Percentiles rank a stretch among this genome's conserved stretches.
Conservation (phyloP, 1,284 basidiomycete species). For the Pseudozyma sp. region DNA sequence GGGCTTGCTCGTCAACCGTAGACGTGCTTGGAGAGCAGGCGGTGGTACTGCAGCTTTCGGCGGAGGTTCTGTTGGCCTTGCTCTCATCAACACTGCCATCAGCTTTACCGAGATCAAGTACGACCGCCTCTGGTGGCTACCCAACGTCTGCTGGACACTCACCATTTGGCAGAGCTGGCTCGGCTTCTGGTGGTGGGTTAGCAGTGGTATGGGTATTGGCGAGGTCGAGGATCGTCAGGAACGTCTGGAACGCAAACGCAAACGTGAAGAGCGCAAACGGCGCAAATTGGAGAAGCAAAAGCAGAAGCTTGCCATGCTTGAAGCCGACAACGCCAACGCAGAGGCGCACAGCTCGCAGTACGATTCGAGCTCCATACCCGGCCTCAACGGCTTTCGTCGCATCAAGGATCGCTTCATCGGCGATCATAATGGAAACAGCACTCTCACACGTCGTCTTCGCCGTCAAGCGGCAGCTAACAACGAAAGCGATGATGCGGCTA, state of each 20-base stretch:
- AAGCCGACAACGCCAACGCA: slow-evolving; percentile 18
- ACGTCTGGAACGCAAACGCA: slow-evolving; percentile 49
- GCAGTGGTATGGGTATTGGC: slow-evolving; percentile 68
- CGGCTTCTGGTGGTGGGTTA: slow-evolving; percentile 70
- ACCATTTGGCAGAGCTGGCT: slow-evolving; percentile 69
- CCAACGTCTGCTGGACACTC: slow-evolving; percentile 64
- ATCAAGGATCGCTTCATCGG: slow-evolving; percentile 47
- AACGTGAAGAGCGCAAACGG: slow-evolving; percentile 50
- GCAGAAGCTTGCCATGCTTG: slow-evolving; percentile 37
- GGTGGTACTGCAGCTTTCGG: slow-evolving; percentile 97
- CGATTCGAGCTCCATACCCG: slow-evolving; percentile 49
- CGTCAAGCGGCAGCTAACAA: slow-evolving; percentile 18
- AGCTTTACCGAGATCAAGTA: slow-evolving; percentile 67
- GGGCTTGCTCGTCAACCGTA: slow-evolving; percentile 89
- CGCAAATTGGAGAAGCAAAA: slow-evolving; percentile 52
- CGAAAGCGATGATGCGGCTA: slow-evolving; percentile 13
- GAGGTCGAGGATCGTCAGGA: slow-evolving; percentile 67
- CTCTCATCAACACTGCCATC: slow-evolving; percentile 64
- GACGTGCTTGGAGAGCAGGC: slow-evolving; percentile 87
- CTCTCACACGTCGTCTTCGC: slow-evolving; percentile 36
- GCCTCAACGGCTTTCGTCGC: slow-evolving; percentile 47
- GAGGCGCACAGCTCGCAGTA: slow-evolving; percentile 43
- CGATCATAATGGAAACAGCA: slow-evolving; percentile 25
- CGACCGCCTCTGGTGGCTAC: slow-evolving; percentile 68
- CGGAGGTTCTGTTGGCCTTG: slow-evolving; percentile 68